phyloP scores from a whole-genome alignment of 2,329 filamentous ascomycete species.

The Microsporum canis region DNA sequence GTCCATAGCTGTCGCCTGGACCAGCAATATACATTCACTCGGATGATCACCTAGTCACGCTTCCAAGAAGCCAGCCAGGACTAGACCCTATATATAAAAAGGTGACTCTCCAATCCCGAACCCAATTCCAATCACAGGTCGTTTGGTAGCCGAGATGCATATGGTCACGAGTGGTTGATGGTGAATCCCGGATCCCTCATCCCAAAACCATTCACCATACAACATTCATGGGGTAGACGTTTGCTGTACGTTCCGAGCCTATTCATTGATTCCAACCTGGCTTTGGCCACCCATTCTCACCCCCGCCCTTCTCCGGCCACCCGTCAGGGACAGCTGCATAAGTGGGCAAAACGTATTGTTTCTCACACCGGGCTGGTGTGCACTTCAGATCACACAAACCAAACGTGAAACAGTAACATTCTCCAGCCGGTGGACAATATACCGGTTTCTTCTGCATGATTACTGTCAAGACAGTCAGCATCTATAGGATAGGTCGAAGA shows the following conservation, averaged over 20 bases:
- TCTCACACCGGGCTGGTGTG: slow-evolving; percentile 34
- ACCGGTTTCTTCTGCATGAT: slow-evolving; percentile 41
- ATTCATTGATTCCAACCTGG: slow-evolving; percentile 13
- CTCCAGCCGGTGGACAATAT: slow-evolving; percentile 49
- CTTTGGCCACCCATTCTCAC: slow-evolving; percentile 22
- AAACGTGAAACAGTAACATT: slow-evolving; percentile 58
- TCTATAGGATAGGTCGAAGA: neutral
- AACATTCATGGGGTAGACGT: too few relatives aligned
- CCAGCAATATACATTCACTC: neutral
- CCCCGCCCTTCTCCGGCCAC: slow-evolving; percentile 51
- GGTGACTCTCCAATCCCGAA: neutral
- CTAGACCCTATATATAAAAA: too few relatives aligned
- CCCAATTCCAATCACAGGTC: neutral
- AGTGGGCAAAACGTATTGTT: slow-evolving; percentile 49
- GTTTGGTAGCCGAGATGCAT: neutral
- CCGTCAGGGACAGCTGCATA: slow-evolving; percentile 48
- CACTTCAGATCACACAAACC: slow-evolving; percentile 45
- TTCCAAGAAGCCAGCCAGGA: too few relatives aligned
- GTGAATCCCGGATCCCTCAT: too few relatives aligned
- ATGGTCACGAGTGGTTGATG: neutral
- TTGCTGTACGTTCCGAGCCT: neutral
- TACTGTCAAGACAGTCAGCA: slow-evolving; percentile 8
- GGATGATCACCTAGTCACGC: neutral
- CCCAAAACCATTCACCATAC: too few relatives aligned
- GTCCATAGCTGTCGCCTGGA: neutral